Evolutionary conservation across 345 rosid species (phyloP), one percentile per base, ranked within the genome.

Genomic region (Arabis alpina): DNA sequence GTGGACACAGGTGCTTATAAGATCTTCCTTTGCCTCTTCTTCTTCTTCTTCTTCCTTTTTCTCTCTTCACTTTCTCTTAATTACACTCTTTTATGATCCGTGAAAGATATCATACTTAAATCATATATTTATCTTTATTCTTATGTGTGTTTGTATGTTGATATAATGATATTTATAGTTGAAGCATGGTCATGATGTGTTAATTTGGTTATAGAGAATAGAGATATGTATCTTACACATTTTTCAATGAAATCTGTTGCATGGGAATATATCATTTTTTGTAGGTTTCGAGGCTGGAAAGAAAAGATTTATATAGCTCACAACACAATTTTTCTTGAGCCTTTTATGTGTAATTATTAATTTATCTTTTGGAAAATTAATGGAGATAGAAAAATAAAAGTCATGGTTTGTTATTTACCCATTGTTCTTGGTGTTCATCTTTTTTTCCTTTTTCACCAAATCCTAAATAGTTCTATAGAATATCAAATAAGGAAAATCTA

Each of bases 1-100:
- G 71, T 76, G 79, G 79, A 70, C 79, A 70, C 79, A 76, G 79
- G 79, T 76, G 56, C 71, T 56, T 70, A 63, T 32, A 63, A 63
- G 66, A 54, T 62, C 75, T 70, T 44, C 28, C 34, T 70, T 76
- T 69, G 60, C 64, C 43, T 57, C 70, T 37, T 54, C 59, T 74
- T 49, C 66, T 65, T 50, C 72, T 74, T 49, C 66, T 65, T 50
- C 72, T 64, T 45, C 58, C 5, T 50, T 57, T n/a, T 34, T 56
- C 51, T 63, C 56, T 64, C 39, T 27, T 27, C 16, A 62, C 24
- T 62, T 41, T 58, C 50, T 59, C 51, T 51, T 34, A 6, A 6
- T 34, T 37, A 42, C 57, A 49, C 25, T 64, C 14, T 37, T 45
- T 32, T 19, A 25, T 54, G 50, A 62, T 56, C 57, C 28, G n/a